Percentiles rank a stretch among this genome's conserved stretches.
Evolutionary conservation across 352 stramenopile species (phyloP).

Genomic region (Salisapilia sapeloensis): DNA sequence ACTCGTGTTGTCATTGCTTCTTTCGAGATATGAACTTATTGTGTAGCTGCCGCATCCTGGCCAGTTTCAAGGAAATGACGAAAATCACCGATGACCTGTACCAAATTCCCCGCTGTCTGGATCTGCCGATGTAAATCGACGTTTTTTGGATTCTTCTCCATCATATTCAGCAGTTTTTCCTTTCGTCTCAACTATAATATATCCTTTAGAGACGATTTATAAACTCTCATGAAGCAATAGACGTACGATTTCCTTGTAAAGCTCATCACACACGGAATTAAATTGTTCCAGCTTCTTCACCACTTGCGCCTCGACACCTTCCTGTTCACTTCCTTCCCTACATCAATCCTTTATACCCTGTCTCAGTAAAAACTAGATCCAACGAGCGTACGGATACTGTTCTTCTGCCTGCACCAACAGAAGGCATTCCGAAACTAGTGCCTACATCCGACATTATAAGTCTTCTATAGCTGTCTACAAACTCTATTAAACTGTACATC

Average conservation of each 20-base stretch:
- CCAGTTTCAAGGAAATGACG: constrained; percentile 68
- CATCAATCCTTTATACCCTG: too few species aligned
- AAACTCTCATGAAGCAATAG: background rate
- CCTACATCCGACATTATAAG: constrained; percentile 8
- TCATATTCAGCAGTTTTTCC: constrained; percentile 67
- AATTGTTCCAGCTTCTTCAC: constrained; percentile 80
- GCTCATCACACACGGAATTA: constrained; percentile 76
- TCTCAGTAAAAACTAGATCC: constrained; percentile 1
- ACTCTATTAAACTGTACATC: constrained; percentile 18
- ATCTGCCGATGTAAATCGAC: constrained; percentile 76
- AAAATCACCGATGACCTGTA: constrained; percentile 71
- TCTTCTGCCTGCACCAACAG: constrained; percentile 63
- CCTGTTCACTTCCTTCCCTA: constrained; percentile 17
- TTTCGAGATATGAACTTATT: too few species aligned
- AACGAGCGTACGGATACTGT: constrained; percentile 36
- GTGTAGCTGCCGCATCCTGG: too few species aligned
- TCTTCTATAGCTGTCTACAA: background rate
- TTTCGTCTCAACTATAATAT: constrained; percentile 49
- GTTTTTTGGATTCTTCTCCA: constrained; percentile 74
- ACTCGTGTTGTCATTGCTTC: too few species aligned
- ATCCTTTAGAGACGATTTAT: constrained; percentile 2
- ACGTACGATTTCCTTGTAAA: constrained; percentile 79
- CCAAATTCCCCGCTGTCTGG: constrained; percentile 66
- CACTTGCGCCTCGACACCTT: constrained; percentile 44
- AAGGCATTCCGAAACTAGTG: constrained; percentile 58